These are phyloP conservation scores for Besnoitia besnoiti DNA, from an alignment of 169 alveolate genomes.

Conservation along the genomic window DNA sequence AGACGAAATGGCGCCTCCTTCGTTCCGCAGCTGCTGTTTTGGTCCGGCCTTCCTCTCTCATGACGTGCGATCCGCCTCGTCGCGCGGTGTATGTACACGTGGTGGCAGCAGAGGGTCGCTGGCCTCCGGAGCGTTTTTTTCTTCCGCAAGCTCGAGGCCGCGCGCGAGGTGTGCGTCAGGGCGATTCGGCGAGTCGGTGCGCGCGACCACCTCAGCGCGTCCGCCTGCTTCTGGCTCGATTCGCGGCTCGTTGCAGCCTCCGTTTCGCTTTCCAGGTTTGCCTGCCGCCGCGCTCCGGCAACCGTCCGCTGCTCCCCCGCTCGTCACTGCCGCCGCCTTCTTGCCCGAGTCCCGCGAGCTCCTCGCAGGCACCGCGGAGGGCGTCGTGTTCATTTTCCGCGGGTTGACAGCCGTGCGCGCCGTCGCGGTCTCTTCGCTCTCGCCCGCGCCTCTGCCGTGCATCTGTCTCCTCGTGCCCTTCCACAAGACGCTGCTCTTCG, in stretches of 20 bases:
- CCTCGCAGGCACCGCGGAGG: constrained; percentile 49
- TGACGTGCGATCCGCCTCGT: neutral
- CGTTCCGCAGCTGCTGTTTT: constrained; percentile 11
- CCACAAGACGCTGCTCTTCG: constrained; percentile 45
- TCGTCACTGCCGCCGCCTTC: constrained; percentile 53
- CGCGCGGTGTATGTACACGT: neutral
- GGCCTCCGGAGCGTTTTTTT: neutral
- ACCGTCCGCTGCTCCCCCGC: constrained; percentile 1
- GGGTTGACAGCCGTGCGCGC: constrained; percentile 56
- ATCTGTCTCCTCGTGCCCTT: constrained; percentile 38
- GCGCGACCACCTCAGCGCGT: neutral
- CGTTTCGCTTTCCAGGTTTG: constrained; percentile 10
- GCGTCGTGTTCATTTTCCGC: constrained; percentile 43
- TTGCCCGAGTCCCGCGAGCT: constrained; percentile 49
- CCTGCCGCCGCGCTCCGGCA: neutral
- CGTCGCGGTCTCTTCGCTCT: constrained; percentile 36
- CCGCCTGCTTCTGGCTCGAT: neutral
- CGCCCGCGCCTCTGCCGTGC: neutral
- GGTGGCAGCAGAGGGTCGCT: neutral
- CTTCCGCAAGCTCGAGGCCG: neutral
- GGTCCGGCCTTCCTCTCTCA: constrained; percentile 18
- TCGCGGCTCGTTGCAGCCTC: constrained; percentile 7
- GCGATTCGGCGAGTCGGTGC: too few species aligned
- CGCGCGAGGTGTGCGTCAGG: too few species aligned
- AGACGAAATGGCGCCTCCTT: neutral